Conservation (phyloP, 108 stramenopile genomes). For the Cyclotella atomus region DNA sequence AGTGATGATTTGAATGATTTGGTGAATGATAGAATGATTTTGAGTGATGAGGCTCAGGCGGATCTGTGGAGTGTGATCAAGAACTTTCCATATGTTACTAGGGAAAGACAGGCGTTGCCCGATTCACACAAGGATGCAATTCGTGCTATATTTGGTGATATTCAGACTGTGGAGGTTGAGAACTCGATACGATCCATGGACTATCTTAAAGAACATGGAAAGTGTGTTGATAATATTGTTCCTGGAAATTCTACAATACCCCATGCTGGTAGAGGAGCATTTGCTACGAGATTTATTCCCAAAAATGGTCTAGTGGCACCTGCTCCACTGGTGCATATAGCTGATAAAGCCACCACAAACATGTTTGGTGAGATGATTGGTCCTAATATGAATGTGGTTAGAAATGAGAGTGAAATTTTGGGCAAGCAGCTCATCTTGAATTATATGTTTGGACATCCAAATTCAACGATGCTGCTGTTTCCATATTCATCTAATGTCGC, state of each 20-base stretch:
- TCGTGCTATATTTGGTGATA: conserved; percentile 47
- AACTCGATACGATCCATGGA: conserved; percentile 48
- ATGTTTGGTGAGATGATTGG: conserved; percentile 54
- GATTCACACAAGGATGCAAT: conserved; percentile 39
- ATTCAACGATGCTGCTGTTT: conserved; percentile 74
- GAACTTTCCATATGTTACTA: conserved; percentile 35
- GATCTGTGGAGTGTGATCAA: conserved; percentile 54
- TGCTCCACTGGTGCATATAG: conserved; percentile 70
- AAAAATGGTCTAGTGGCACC: conserved; percentile 69
- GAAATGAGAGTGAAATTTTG: conserved; percentile 37
- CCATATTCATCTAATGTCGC: conserved; percentile 68
- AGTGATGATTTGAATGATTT: conserved; percentile 35
- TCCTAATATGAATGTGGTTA: conserved; percentile 26
- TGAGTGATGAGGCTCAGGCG: conserved; percentile 43
- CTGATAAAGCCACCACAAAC: conserved; percentile 43
- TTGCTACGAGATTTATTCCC: conserved; percentile 69
- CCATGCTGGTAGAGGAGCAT: conserved; percentile 78
- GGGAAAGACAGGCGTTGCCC: conserved; percentile 52
- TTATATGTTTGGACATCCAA: conserved; percentile 80
- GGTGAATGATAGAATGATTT: conserved; percentile 44
- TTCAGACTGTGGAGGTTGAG: conserved; percentile 45
- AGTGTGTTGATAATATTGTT: conserved; percentile 78
- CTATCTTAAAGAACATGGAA: conserved; percentile 72
- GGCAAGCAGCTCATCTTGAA: conserved; percentile 73
- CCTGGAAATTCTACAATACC: conserved; percentile 64